Evolutionary conservation across 108 stramenopile species (phyloP).

Genomic region (Pseudonitzschia pungens): DNA sequence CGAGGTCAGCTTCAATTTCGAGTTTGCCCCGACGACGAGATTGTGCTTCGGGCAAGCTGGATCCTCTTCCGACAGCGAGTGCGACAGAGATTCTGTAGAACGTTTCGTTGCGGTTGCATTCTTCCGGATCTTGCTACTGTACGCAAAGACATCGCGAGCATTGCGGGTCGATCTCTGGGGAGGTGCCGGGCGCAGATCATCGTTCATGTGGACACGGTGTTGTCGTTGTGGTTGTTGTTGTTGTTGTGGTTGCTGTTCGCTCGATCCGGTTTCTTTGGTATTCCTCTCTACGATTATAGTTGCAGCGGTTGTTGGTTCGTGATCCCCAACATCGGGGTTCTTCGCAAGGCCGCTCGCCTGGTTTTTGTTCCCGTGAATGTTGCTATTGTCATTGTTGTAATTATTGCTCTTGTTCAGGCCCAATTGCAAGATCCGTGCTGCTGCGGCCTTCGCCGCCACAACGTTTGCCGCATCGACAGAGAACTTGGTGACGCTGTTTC

Average conservation of each 20-base stretch:
- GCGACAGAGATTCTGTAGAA: too few species aligned
- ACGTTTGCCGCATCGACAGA: slow-evolving; percentile 7
- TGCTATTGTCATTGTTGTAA: background rate
- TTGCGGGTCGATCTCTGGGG: background rate
- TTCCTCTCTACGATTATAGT: too few species aligned
- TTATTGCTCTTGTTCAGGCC: background rate
- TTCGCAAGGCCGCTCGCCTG: too few species aligned
- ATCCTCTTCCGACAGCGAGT: too few species aligned
- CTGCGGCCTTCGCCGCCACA: slow-evolving; percentile 10
- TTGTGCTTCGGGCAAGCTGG: too few species aligned
- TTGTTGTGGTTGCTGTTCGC: too few species aligned
- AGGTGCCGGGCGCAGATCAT: background rate
- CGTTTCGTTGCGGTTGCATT: background rate
- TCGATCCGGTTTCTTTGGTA: background rate
- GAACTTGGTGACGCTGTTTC: slow-evolving; percentile 16
- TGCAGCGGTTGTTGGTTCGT: too few species aligned
- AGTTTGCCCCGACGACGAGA: background rate
- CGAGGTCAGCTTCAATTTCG: background rate
- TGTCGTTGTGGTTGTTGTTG: background rate
- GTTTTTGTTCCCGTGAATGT: too few species aligned
- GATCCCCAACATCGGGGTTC: too few species aligned
- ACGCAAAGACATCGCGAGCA: background rate
- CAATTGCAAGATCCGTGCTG: slow-evolving; percentile 7
- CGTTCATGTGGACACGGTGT: background rate
- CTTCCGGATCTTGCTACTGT: too few species aligned